Conservation (phyloP, 306 rosid genomes). For the Dalbergia cultrata region DNA sequence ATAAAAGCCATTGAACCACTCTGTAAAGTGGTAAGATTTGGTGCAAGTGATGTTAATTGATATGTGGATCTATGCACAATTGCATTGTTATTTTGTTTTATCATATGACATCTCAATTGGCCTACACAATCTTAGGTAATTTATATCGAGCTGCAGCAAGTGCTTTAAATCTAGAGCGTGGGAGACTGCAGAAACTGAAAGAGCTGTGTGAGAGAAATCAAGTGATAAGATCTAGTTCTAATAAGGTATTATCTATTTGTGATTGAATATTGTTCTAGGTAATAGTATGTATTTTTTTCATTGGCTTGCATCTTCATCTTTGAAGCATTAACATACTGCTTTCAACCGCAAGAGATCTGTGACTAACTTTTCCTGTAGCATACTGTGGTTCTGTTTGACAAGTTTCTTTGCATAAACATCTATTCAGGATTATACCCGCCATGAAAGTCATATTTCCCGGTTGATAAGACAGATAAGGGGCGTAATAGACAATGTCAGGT, state of each 20-base stretch:
- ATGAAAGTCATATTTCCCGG: conserved; percentile 72
- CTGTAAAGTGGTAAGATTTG: conserved; percentile 26
- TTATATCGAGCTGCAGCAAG: conserved; percentile 64
- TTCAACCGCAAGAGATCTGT: too few relatives aligned
- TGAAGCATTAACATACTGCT: background rate
- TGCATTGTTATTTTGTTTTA: conserved; percentile 14
- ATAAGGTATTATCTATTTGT: conserved; percentile 63
- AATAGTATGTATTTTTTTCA: conserved; percentile 16
- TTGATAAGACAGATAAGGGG: conserved; percentile 75
- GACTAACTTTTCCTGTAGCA: too few relatives aligned
- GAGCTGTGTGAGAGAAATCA: conserved; percentile 65
- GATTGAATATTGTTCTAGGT: conserved; percentile 22
- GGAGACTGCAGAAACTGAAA: conserved; percentile 72
- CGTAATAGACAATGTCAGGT: conserved; percentile 80
- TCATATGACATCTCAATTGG: conserved; percentile 38
- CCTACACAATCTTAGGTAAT: conserved; percentile 60
- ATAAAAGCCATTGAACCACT: conserved; percentile 2
- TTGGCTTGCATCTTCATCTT: background rate
- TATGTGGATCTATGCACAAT: conserved; percentile 2
- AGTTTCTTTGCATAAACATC: conserved; percentile 37
- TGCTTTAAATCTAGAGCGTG: conserved; percentile 77
- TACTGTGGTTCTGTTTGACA: background rate
- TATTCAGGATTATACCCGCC: conserved; percentile 66
- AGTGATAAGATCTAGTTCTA: conserved; percentile 60
- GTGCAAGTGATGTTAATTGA: conserved; percentile 8